Base-by-base conservation (phyloP, 2,329 filamentous ascomycete species). In the Salinomyces thailandicus region DNA sequence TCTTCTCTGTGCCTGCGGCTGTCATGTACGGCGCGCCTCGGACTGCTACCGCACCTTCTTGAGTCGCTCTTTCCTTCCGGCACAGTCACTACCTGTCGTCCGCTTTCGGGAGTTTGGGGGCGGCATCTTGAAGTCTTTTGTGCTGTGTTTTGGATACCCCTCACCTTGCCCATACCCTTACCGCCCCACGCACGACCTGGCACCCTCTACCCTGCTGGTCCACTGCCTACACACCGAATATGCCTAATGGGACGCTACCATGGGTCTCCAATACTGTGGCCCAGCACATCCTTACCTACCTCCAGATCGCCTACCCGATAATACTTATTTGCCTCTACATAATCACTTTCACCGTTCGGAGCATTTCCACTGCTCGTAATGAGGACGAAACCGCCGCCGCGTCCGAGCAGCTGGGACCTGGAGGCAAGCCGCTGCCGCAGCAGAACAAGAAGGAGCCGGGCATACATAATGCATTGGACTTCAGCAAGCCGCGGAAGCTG, bases 361-460 rank as follows among this genome's bases (percentile, higher is more conserved):
- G 76, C 50, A 69, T 82, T 44, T 53, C 69, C 42, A 64, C 68
- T 14, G 67, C 72, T 26, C 61, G 61, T 48, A 68, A 63, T 48
- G 62, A 66, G 44, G 59, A 60, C 44, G 58, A 63, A 31, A 58
- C 66, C 50, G 38, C 40, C 7, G 40, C 43, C 5, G 41, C 44
- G 36, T 45, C 50, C 55, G 58, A 62, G 41, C 71, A 73, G 46
- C 77, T 71, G 36, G 87, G 87, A n/a, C 86, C 87, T 1, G 87
- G 85, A 38, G 89, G 87, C 48, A 87, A 93, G 59, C 85, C 85
- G 20, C 67, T 95, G 36, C 86, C 85, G 41, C 81, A 77, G 55
- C 75, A 60, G 53, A 66, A 62, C 50, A 61, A 56, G 37, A 38
- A 84, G 51, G 62, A 59, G 45, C 35, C 47, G n/a, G 41, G 36